Percentiles rank a stretch among this genome's conserved stretches.
phyloP scores from a whole-genome alignment of 75 land plant genomes.

The Azolla pinnata region DNA sequence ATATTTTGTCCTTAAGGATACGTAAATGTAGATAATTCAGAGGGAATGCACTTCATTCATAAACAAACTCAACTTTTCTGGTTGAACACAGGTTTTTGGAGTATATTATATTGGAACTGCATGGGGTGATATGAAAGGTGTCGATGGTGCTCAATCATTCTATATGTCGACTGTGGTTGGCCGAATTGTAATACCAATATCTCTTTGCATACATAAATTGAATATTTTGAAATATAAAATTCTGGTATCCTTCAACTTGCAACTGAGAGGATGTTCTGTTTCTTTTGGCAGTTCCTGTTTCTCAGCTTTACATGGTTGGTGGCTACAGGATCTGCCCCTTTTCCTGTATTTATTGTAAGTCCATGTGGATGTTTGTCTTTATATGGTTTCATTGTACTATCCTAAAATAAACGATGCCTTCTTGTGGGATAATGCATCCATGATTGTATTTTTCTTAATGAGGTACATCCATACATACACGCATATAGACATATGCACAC shows the following conservation, averaged over 20 bases:
- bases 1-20: too few species aligned
- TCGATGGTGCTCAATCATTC: slow-evolving; percentile 23
- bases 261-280: slow-evolving; percentile 1
- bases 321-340: slow-evolving; percentile 22
- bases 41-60: neutral
- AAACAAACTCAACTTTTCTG: neutral
- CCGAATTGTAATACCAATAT: slow-evolving; percentile 14
- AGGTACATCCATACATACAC: too few species aligned
- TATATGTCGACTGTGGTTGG: slow-evolving; percentile 35
- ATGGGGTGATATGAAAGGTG: slow-evolving; percentile 25
- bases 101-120: slow-evolving; percentile 35
- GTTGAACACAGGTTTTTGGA: slow-evolving; percentile 26
- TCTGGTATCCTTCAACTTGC: neutral
- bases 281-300: slow-evolving; percentile 23
- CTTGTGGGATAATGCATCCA: too few species aligned
- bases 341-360: slow-evolving; percentile 21
- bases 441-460: too few species aligned
- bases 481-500: too few species aligned
- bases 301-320: slow-evolving; percentile 27
- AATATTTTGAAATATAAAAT: neutral
- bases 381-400: too few species aligned
- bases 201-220: neutral
- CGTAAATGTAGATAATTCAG: neutral
- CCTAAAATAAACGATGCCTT: too few species aligned
- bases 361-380: too few species aligned